Evolutionary conservation across 306 rosid genomes (phyloP).

Genomic region (Crataegus laevigata): DNA sequence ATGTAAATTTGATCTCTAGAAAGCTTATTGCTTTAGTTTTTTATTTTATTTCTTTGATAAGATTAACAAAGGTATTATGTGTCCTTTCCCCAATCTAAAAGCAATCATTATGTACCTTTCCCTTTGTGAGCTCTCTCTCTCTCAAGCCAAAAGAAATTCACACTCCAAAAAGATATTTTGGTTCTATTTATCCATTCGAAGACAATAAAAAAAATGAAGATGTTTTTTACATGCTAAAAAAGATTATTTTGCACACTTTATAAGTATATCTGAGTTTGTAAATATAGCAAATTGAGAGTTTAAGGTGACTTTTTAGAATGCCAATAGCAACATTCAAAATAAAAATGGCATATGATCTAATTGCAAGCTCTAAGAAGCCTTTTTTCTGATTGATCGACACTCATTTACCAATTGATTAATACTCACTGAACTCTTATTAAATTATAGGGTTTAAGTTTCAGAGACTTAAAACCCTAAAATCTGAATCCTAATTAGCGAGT

Average conservation of each 20-base stretch:
- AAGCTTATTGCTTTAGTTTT: not conserved
- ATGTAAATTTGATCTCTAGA: conserved; percentile 1
- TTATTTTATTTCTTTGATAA: not conserved
- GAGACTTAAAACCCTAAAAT: too few species aligned
- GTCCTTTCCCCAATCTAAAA: conserved; percentile 21
- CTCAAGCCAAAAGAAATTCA: not conserved
- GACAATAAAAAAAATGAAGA: too few species aligned
- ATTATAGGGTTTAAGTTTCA: too few species aligned
- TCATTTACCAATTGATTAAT: not conserved
- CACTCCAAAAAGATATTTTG: not conserved
- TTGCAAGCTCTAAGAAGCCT: not conserved
- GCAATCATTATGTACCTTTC: conserved; percentile 10
- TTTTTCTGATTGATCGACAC: too few species aligned
- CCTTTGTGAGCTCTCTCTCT: not conserved
- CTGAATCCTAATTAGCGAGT: not conserved
- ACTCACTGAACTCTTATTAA: not conserved
- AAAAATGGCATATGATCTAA: not conserved
- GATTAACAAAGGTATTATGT: conserved; percentile 12
- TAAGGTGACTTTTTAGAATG: too few species aligned
- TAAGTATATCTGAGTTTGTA: too few species aligned
- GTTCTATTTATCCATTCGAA: not conserved
- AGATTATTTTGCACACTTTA: too few species aligned
- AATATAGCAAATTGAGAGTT: too few species aligned
- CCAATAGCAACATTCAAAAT: too few species aligned
- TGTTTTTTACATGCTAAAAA: not conserved